Conservation (phyloP, 169 alveolate genomes). For the Prorocentrum cordatum region DNA sequence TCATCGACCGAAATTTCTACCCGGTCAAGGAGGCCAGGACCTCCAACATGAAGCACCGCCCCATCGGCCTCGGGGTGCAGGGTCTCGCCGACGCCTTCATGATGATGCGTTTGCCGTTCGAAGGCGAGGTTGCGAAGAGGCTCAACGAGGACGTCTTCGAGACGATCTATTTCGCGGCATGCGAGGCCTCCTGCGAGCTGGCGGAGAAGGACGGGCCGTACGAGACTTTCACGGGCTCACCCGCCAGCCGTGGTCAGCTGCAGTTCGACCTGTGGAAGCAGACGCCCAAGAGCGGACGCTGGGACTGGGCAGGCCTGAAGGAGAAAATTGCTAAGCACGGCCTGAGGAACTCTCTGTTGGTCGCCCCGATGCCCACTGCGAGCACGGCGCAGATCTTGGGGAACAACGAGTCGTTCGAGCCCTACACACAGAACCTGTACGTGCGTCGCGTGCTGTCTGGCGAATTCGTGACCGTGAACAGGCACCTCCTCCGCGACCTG, state of each 20-base stretch:
- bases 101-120: constrained; percentile 91
- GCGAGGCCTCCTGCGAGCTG: constrained; percentile 81
- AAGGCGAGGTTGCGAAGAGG: constrained; percentile 86
- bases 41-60: constrained; percentile 93
- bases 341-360: constrained; percentile 92
- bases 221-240: constrained; percentile 76
- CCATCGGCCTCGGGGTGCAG: constrained; percentile 98
- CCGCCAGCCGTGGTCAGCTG: constrained; percentile 90
- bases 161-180: constrained; percentile 95
- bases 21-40: constrained; percentile 90
- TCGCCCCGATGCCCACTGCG: constrained; percentile 99
- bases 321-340: constrained; percentile 84
- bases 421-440: constrained; percentile 96
- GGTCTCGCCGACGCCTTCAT: constrained; percentile 95
- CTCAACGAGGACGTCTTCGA: constrained; percentile 89
- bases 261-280: constrained; percentile 95
- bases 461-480: constrained; percentile 32
- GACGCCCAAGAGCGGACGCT: constrained; percentile 33
- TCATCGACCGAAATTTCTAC: constrained; percentile 93
- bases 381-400: constrained; percentile 93
- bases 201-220: constrained; percentile 76
- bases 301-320: constrained; percentile 89
- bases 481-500: constrained; percentile 85
- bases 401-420: background rate
- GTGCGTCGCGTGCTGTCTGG: constrained; percentile 96